Conservation (phyloP, 2,329 filamentous ascomycete species). For the Diplodia corticola region DNA sequence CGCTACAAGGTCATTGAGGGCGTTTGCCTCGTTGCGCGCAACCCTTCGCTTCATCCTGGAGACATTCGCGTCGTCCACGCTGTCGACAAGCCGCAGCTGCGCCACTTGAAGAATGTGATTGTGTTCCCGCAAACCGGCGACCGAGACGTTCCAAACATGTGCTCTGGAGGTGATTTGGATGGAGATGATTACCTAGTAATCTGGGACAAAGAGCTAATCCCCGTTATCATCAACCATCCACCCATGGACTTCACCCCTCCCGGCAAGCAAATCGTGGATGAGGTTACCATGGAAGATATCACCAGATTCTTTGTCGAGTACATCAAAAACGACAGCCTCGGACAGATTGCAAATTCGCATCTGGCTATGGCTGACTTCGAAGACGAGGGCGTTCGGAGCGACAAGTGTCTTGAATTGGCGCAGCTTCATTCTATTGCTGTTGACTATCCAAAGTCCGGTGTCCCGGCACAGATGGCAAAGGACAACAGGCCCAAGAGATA, state of each 20-base stretch:
- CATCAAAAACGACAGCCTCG: conserved; percentile 85
- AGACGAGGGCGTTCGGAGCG: conserved; percentile 63
- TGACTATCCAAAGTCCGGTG: conserved; percentile 90
- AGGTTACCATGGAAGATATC: conserved; percentile 72
- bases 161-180: conserved; percentile 92
- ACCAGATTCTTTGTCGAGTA: conserved; percentile 86
- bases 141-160: conserved; percentile 85
- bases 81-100: conserved; percentile 70
- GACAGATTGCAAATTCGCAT: conserved; percentile 78
- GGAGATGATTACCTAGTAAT: conserved; percentile 95
- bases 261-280: conserved; percentile 56
- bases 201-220: conserved; percentile 76
- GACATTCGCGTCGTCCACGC: conserved; percentile 87
- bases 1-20: conserved; percentile 69
- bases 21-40: conserved; percentile 80
- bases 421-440: conserved; percentile 85
- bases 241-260: conserved; percentile 76
- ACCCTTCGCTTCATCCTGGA: conserved; percentile 90
- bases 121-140: conserved; percentile 85
- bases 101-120: conserved; percentile 79
- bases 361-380: conserved; percentile 71
- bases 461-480: conserved; percentile 67
- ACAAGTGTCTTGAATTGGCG: conserved; percentile 72
- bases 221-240: conserved; percentile 63
- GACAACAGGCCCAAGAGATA: conserved; percentile 63